phyloP scores from a whole-genome alignment of 2,329 filamentous ascomycete genomes.

The Lithohypha guttulata region DNA sequence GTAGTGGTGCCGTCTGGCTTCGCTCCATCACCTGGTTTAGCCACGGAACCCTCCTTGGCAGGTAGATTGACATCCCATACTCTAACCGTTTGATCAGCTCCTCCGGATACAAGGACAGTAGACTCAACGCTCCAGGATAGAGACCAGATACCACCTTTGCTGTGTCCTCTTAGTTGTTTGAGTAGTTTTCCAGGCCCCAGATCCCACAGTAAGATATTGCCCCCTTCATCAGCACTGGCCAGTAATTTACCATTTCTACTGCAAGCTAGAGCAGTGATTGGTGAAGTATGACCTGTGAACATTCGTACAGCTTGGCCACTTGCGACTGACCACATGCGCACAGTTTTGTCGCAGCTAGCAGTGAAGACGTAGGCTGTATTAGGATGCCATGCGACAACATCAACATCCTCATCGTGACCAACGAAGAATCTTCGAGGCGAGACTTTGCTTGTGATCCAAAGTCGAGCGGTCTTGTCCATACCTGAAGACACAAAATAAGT shows the following conservation, averaged over 20 bases:
- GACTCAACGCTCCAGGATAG: conserved; percentile 90
- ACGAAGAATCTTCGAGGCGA: conserved; percentile 79
- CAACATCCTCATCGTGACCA: conserved; percentile 89
- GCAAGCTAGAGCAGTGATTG: conserved; percentile 74
- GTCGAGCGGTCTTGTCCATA: conserved; percentile 77
- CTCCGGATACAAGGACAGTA: conserved; percentile 77
- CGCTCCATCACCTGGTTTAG: conserved; percentile 29
- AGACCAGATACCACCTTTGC: conserved; percentile 85
- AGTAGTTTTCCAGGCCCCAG: conserved; percentile 72
- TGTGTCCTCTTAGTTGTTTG: conserved; percentile 90
- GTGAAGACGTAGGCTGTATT: conserved; percentile 93
- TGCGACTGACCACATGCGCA: conserved; percentile 93
- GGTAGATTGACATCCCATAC: conserved; percentile 82
- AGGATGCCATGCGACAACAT: conserved; percentile 83
- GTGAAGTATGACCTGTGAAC: conserved; percentile 83
- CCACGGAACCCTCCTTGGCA: conserved; percentile 47
- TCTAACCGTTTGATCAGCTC: conserved; percentile 83
- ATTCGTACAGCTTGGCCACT: conserved; percentile 80
- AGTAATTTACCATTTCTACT: conserved; percentile 79
- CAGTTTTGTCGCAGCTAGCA: conserved; percentile 81
- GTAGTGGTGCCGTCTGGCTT: conserved; percentile 26
- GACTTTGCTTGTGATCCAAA: conserved; percentile 90
- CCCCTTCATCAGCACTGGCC: conserved; percentile 79
- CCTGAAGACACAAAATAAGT: conserved; percentile 88
- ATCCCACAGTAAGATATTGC: conserved; percentile 91